A percentile compares a stretch with the other conserved stretches of the same genome.
phyloP scores from a whole-genome alignment of 768 basidiomycete genomes.

The Leccinum arenicola region DNA sequence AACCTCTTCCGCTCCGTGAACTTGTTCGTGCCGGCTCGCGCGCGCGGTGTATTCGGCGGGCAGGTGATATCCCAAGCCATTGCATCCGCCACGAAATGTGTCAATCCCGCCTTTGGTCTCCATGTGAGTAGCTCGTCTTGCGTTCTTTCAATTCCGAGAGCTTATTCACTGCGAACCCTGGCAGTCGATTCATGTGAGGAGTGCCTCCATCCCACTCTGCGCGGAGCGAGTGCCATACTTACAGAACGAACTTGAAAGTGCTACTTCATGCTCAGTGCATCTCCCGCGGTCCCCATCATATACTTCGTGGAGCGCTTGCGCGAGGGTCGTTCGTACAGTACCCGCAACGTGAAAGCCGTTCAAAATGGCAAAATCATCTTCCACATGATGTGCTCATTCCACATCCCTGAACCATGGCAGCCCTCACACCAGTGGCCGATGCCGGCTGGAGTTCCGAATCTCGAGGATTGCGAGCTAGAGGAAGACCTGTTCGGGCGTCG shows the following conservation, averaged over 20 bases:
- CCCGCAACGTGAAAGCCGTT: slow-evolving; percentile 59
- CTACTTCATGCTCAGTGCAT: slow-evolving; percentile 78
- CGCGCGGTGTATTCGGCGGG: slow-evolving; percentile 82
- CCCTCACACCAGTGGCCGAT: slow-evolving; percentile 65
- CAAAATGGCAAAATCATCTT: slow-evolving; percentile 53
- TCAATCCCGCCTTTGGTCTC: slow-evolving; percentile 58
- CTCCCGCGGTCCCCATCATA: slow-evolving; percentile 68
- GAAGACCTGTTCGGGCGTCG: slow-evolving; percentile 39
- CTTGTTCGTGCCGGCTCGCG: slow-evolving; percentile 56
- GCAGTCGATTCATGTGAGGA: slow-evolving; percentile 69
- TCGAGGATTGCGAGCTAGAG: slow-evolving; percentile 63
- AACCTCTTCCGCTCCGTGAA: slow-evolving; percentile 79
- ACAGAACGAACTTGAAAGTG: slow-evolving; percentile 49
- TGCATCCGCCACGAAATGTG: slow-evolving; percentile 75
- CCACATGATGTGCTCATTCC: slow-evolving; percentile 79
- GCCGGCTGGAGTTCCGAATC: slow-evolving; percentile 50
- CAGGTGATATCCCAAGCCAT: slow-evolving; percentile 89
- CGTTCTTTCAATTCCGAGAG: not conserved
- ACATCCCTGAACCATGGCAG: slow-evolving; percentile 75
- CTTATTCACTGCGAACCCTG: not conserved
- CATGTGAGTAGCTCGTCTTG: slow-evolving; percentile 54
- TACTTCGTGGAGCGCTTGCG: slow-evolving; percentile 77
- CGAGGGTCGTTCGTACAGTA: slow-evolving; percentile 71
- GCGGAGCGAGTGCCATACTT: not conserved
- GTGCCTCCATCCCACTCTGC: not conserved